Evolutionary conservation across 371 early-diverging fungal genomes (phyloP).

Genomic region (Sporodiniella umbellata): DNA sequence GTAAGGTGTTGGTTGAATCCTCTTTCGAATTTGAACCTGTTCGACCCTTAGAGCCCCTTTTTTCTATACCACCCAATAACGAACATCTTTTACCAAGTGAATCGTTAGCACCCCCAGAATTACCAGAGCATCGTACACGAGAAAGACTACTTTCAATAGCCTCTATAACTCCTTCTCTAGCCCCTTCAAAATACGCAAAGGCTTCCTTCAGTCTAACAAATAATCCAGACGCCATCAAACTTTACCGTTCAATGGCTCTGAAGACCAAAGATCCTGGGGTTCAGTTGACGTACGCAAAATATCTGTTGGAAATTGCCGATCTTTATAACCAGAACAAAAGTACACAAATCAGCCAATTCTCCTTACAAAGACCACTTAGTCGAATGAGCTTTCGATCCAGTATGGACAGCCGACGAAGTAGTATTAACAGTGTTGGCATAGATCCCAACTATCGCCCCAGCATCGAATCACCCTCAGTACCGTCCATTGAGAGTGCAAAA

Average conservation of each 20-base stretch:
- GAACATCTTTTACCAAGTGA: neutral
- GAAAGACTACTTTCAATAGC: neutral
- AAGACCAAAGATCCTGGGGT: conserved; percentile 72
- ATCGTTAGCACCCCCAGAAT: neutral
- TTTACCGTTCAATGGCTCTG: conserved; percentile 72
- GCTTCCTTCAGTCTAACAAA: conserved; percentile 60
- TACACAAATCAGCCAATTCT: conserved; percentile 6
- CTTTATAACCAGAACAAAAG: conserved; percentile 18
- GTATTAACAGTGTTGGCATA: neutral
- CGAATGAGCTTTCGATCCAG: conserved; percentile 1
- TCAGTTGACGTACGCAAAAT: conserved; percentile 54
- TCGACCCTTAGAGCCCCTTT: conserved; percentile 13
- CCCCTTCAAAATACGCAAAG: conserved; percentile 26
- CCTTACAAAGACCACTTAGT: conserved; percentile 4
- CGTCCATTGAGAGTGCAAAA: neutral
- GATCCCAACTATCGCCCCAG: neutral
- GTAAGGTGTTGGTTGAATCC: conserved; percentile 17
- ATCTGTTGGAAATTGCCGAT: conserved; percentile 36
- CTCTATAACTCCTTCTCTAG: conserved; percentile 11
- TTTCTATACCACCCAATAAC: too few relatives aligned
- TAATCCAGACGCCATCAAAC: conserved; percentile 55
- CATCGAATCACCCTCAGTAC: too few relatives aligned
- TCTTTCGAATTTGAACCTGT: conserved; percentile 5
- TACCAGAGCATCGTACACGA: conserved; percentile 10
- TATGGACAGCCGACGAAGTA: conserved; percentile 15